Evolutionary conservation across 1,284 basidiomycete species (phyloP), one percentile per base, ranked within the genome.

Genomic region (Cutaneotrichosporon sp.): DNA sequence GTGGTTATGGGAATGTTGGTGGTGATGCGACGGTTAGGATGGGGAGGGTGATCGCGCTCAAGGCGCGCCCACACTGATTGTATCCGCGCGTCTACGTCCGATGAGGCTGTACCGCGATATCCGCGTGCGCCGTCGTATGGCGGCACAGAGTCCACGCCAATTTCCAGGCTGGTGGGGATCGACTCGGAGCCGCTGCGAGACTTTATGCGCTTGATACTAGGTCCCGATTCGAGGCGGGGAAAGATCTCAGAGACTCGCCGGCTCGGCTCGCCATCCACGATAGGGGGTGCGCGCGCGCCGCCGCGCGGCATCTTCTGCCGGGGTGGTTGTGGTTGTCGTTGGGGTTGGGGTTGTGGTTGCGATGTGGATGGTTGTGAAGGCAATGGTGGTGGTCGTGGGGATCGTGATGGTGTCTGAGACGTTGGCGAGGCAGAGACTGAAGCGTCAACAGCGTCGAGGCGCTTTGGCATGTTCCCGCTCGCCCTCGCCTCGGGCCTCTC

Each of bases 291-390:
- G 14, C 53, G 32, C 53, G 31, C 55, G 5, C 55, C 55, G 26
- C 57, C 57, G 30, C 57, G 57, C 57, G 57, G 57, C 57, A 58
- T 58, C 57, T 58, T 58, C 30, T 58, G 57, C n/a, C 57, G 42
- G 16, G 56, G 56, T 26, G 40, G 40, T 42, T 42, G 42, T 46
- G 14, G 42, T 46, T 46, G 42, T n/a, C 18, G 18, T 46, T 16
- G 42, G 38, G 42, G 18, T 46, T 16, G 42, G 38, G 38, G 42
- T 18, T n/a, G 42, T 18, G 42, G 9, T 46, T 4, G 42, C 2
- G 18, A n/a, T 46, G 42, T 1, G 46, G 46, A 11, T 18, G 21
- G 46, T 8, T 4, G 46, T 47, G 34, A 26, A 3, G 26, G 1
- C 26, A 26, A 14, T 40, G 38, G 38, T 40, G 38, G 38, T 11